Percentiles rank a stretch among this genome's conserved stretches.
Conservation (phyloP, 352 stramenopile genomes). For the Pythium aphanidermatum region DNA sequence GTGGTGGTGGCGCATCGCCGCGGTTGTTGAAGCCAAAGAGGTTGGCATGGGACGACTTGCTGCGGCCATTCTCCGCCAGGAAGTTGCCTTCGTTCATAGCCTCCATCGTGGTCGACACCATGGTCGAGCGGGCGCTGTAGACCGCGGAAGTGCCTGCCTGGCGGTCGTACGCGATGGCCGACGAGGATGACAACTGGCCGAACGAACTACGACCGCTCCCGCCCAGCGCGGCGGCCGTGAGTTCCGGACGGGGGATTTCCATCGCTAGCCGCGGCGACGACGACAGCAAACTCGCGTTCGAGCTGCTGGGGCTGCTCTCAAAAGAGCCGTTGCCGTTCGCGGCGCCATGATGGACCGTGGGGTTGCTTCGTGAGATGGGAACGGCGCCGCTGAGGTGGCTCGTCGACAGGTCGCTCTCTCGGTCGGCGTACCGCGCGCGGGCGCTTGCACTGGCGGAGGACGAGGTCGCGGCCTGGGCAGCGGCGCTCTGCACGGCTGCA, state of each 20-base stretch:
- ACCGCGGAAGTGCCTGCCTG: conserved; percentile 1
- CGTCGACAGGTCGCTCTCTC: conserved; percentile 18
- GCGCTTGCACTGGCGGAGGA: background rate
- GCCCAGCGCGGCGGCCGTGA: too few species aligned
- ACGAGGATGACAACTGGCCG: conserved; percentile 11
- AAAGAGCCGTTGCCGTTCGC: too few species aligned
- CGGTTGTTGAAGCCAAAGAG: conserved; percentile 61
- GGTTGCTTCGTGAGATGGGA: too few species aligned
- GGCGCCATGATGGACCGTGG: too few species aligned
- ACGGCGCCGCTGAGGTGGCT: too few species aligned
- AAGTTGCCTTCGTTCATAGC: conserved; percentile 32
- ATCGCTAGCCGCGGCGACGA: conserved; percentile 47
- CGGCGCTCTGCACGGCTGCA: conserved; percentile 15
- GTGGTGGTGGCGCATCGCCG: conserved; percentile 27
- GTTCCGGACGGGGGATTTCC: conserved; percentile 40
- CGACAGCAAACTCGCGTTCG: conserved; percentile 20
- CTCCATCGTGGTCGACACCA: conserved; percentile 19
- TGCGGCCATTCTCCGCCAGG: conserved; percentile 62
- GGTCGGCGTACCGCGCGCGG: conserved; percentile 6
- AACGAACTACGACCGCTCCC: conserved; percentile 7
- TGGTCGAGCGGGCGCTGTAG: conserved; percentile 23
- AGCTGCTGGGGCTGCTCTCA: conserved; percentile 5
- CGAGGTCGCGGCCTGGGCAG: background rate
- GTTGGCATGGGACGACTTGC: conserved; percentile 53
- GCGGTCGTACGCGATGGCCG: background rate